Evolutionary conservation across 169 alveolate species (phyloP), one percentile per base, ranked within the genome.

Genomic region (Babesia microti): DNA sequence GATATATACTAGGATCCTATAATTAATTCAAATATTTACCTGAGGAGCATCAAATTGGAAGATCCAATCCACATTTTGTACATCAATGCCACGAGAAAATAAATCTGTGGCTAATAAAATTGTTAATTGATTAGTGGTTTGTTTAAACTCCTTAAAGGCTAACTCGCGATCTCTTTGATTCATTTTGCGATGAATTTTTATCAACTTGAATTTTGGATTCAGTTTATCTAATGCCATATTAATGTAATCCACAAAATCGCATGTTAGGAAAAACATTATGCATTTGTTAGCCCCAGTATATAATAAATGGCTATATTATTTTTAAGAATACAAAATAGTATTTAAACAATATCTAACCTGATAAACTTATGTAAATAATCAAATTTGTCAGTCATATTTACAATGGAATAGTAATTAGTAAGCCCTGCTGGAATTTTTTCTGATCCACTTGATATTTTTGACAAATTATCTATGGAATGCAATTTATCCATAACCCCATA

Each of bases 11-110:
- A n/a, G 76, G 76, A 26, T 65, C 76, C 49, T n/a, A n/a, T n/a
- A n/a, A n/a, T n/a, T n/a, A n/a, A n/a, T n/a, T n/a, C n/a, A n/a
- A n/a, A n/a, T n/a, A n/a, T n/a, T n/a, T n/a, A n/a, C 87, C 61
- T 86, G 87, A 7, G 98, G 97, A 23, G 98, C 95, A 43, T 92
- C 98, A 54, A 80, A 85, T 65, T 92, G 91, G n/a, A 92, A 57
- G 39, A 92, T 89, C 89, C 93, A 86, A 46, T 85, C 91, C 11
- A 92, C 80, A 53, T 88, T 88, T 0, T 91, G 93, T 27, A 92
- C 72, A 67, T 92, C 98, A 15, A 92, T 85, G 22, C 98, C 98
- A 55, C 98, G 79, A 1, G 97, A 91, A 19, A 90, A 68, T 17
- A 92, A 70, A 74, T 92, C 97, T 3, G 98, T 92, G n/a, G 94